phyloP scores from a whole-genome alignment of 192 early-diverging fungal genomes.

The Mortierella hygrophila region DNA sequence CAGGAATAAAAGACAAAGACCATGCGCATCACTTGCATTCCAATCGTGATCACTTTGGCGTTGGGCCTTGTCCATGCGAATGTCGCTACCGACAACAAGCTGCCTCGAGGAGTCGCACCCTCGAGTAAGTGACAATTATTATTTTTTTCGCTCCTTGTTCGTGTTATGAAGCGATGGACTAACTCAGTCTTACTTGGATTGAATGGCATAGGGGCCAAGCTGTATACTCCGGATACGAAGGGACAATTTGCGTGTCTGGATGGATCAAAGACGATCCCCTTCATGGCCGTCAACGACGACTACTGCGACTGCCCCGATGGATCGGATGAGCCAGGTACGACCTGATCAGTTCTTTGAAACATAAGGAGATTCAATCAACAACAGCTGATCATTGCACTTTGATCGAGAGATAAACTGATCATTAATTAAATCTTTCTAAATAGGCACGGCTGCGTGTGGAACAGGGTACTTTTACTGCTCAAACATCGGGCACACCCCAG shows the following conservation, averaged over 20 bases:
- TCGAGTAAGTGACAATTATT: conserved; percentile 22
- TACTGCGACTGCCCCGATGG: conserved; percentile 98
- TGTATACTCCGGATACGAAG: conserved; percentile 16
- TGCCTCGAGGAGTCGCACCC: conserved; percentile 32
- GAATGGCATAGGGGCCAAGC: conserved; percentile 20
- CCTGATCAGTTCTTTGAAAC: not conserved
- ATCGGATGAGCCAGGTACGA: conserved; percentile 91
- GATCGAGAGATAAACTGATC: not conserved
- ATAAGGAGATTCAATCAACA: not conserved
- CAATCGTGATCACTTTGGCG: conserved; percentile 29
- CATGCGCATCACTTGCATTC: conserved; percentile 8
- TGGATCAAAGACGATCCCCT: conserved; percentile 75
- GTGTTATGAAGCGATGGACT: not conserved
- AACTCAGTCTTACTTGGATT: not conserved
- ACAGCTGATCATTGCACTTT: too few species aligned
- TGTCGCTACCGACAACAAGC: not conserved
- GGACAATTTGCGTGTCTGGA: conserved; percentile 80
- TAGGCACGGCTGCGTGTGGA: conserved; percentile 92
- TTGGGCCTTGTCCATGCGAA: conserved; percentile 22
- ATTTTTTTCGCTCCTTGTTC: not conserved
- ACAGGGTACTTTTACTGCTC: conserved; percentile 85
- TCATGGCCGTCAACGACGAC: conserved; percentile 90
- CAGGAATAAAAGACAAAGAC: not conserved
- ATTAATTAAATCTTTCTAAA: not conserved
- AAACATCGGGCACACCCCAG: conserved; percentile 82